Evolutionary conservation across 2,329 filamentous ascomycete genomes (phyloP), one percentile per base, ranked within the genome.

Genomic region (Hypoxylon sp.): DNA sequence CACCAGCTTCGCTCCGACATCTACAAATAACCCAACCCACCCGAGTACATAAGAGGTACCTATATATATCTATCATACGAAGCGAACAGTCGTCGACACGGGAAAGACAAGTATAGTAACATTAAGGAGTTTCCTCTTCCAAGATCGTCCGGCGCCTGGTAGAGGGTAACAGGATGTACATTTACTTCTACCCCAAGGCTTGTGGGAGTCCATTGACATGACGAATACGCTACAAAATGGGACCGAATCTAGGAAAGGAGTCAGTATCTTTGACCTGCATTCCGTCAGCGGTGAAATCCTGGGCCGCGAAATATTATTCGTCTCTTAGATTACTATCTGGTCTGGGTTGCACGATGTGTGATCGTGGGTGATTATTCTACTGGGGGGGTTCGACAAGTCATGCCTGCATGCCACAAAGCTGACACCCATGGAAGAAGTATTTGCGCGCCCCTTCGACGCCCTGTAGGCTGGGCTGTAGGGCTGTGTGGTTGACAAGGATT

Each of bases 91-190:
- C 24, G 27, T 57, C 48, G 29, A 65, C 52, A 44, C n/a, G 58
- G 60, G 48, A 47, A 47, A 39, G 53, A 69, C 58, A 69, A 67
- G 68, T 70, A 67, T 68, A 72, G 68, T 52, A 69, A 70, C 65
- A 57, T 65, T 58, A 68, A 60, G 56, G 44, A 27, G 52, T 52
- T 61, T 29, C 48, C 13, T 48, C 54, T 57, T 44, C 60, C 37
- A 47, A 64, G 42, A 69, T 67, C 54, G 29, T 57, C 42, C 52
- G 54, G 54, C 21, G 58, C 62, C 42, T 62, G 62, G 42, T 35
- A 68, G 24, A 44, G 35, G 58, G 58, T 21, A 37, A 29, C 27
- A 58, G 63, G 32, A 57, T 59, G 67, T 60, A 62, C 60, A 50
- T 64, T 46, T 58, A 17, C 60, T 53, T 64, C 50, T 58, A 17